These are phyloP conservation scores for Hypoxylon rubiginosum DNA, from an alignment of 2,329 filamentous ascomycete genomes.

Conservation along the genomic window DNA sequence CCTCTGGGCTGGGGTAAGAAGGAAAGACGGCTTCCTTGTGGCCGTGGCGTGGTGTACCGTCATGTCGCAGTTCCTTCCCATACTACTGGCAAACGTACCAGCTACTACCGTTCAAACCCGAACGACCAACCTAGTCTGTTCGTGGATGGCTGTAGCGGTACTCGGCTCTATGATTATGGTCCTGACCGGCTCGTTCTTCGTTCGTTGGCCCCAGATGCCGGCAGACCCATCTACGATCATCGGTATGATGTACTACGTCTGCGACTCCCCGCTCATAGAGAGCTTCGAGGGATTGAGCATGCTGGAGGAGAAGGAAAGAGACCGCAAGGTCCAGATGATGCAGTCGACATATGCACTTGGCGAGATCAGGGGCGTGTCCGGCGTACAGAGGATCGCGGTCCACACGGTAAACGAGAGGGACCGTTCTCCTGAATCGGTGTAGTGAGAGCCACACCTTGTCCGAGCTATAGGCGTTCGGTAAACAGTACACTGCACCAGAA, in stretches of 20 bases:
- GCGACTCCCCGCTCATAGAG: constrained; percentile 18
- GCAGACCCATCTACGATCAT: constrained; percentile 60
- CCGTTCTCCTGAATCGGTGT: neutral
- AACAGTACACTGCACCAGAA: no score
- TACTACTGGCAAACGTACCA: constrained; percentile 62
- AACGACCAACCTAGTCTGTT: constrained; percentile 56
- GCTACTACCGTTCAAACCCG: constrained; percentile 57
- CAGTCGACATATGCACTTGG: constrained; percentile 21
- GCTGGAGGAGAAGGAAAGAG: constrained; percentile 9
- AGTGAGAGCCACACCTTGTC: neutral
- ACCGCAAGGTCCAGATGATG: constrained; percentile 4
- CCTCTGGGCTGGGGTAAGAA: constrained; percentile 53
- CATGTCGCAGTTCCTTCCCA: constrained; percentile 62
- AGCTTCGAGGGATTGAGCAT: constrained; percentile 16
- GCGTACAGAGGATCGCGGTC: constrained; percentile 20
- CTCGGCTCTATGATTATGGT: constrained; percentile 57
- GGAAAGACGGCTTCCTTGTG: constrained; percentile 53
- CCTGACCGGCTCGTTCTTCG: constrained; percentile 54
- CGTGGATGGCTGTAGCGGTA: constrained; percentile 54
- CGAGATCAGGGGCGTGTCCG: constrained; percentile 24
- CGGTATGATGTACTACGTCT: constrained; percentile 59
- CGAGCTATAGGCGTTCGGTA: neutral
- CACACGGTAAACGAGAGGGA: neutral
- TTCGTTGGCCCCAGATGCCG: constrained; percentile 59
- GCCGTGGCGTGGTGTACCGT: constrained; percentile 56